Evolutionary conservation across 495 filamentous ascomycete genomes (phyloP).

Genomic region (Beverwykella pulmonaria): DNA sequence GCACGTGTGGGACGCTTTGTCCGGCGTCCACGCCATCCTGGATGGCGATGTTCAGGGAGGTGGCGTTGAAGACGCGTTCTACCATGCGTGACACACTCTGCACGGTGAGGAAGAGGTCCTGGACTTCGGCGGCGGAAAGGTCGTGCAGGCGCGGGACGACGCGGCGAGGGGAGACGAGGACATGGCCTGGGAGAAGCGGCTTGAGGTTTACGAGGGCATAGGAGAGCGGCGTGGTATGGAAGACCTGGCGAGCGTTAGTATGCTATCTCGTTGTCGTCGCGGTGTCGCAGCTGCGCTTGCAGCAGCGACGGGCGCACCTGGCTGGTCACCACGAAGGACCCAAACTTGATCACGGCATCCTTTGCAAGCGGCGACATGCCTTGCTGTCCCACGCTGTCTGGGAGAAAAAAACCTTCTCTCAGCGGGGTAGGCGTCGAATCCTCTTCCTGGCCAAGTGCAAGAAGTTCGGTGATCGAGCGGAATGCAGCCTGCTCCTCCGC

Average conservation of each 20-base stretch:
- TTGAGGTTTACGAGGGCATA: slow-evolving; percentile 94
- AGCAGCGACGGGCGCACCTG: slow-evolving; percentile 38
- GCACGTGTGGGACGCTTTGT: slow-evolving; percentile 88
- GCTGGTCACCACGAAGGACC: slow-evolving; percentile 38
- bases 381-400: neutral
- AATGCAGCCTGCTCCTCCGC: neutral
- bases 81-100: slow-evolving; percentile 79
- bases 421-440: neutral
- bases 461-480: neutral
- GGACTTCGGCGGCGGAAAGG: slow-evolving; percentile 70
- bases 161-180: slow-evolving; percentile 72
- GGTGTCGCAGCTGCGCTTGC: too few species aligned
- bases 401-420: neutral
- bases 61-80: slow-evolving; percentile 63
- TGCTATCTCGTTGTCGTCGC: neutral
- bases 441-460: neutral
- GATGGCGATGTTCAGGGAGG: slow-evolving; percentile 82
- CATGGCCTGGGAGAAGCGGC: slow-evolving; percentile 89
- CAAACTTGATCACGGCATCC: slow-evolving; percentile 38
- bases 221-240: slow-evolving; percentile 75
- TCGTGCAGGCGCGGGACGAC: slow-evolving; percentile 73
- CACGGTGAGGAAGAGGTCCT: slow-evolving; percentile 83
- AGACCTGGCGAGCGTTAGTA: slow-evolving; percentile 48
- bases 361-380: slow-evolving; percentile 36
- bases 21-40: slow-evolving; percentile 89